These are phyloP conservation scores for Exophiala oligosperma DNA, from an alignment of 2,329 filamentous ascomycete species.

Conservation along the genomic window DNA sequence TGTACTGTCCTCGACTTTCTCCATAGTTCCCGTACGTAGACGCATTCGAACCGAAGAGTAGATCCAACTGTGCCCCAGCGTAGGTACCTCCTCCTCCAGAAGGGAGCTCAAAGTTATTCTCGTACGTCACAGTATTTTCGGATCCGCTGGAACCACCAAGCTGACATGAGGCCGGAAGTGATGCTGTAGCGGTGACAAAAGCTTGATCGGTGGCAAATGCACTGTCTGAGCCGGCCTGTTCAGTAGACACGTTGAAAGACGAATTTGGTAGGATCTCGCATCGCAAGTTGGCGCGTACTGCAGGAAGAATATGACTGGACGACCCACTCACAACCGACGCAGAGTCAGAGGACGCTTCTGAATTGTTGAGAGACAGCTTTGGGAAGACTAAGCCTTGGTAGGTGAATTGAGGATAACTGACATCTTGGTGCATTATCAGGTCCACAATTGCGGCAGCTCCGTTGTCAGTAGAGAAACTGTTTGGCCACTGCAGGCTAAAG, in stretches of 20 bases:
- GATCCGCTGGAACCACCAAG: conserved; percentile 19
- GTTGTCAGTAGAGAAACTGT: conserved; percentile 26
- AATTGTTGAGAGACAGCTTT: conserved; percentile 21
- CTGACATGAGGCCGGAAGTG: conserved; percentile 25
- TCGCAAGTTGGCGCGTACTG: conserved; percentile 21
- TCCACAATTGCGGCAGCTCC: conserved; percentile 24
- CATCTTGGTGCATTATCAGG: conserved; percentile 26
- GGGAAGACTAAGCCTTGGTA: conserved; percentile 28
- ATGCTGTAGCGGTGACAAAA: conserved; percentile 21
- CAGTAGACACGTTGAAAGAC: conserved; percentile 16
- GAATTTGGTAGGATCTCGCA: conserved; percentile 19
- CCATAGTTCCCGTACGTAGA: conserved; percentile 25
- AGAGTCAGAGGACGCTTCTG: conserved; percentile 7
- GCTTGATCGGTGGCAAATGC: conserved; percentile 23
- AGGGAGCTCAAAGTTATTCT: conserved; percentile 24
- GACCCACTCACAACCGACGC: conserved; percentile 17
- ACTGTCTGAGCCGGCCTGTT: conserved; percentile 14
- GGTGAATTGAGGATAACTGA: conserved; percentile 25
- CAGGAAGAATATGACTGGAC: conserved; percentile 13
- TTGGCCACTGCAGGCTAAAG: conserved; percentile 29
- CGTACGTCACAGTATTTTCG: conserved; percentile 19
- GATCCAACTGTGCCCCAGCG: conserved; percentile 26
- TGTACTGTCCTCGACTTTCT: conserved; percentile 24
- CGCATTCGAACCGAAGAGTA: conserved; percentile 26
- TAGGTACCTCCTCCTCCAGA: conserved; percentile 17